Conservation (phyloP, 495 filamentous ascomycete genomes). For the Massariosphaeria phaeospora region DNA sequence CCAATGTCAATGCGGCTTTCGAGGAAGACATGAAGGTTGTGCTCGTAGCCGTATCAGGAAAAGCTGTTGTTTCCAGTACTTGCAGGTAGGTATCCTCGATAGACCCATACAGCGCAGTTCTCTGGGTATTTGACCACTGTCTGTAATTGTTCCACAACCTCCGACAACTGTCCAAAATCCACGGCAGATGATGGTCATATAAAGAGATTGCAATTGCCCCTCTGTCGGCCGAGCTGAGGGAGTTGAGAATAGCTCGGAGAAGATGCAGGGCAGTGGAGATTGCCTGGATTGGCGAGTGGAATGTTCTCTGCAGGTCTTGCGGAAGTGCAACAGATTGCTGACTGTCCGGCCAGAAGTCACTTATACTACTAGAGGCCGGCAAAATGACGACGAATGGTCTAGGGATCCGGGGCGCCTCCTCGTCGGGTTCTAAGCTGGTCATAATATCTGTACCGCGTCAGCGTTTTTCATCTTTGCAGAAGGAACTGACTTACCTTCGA, state of each 20-base stretch:
- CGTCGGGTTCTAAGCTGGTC: neutral
- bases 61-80: constrained; percentile 1
- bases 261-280: constrained; percentile 28
- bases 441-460: constrained; percentile 18
- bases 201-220: neutral
- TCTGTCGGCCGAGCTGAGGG: neutral
- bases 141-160: constrained; percentile 17
- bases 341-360: constrained; percentile 34
- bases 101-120: neutral
- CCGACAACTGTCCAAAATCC: constrained; percentile 18
- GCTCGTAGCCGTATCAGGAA: neutral
- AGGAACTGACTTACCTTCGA: constrained; percentile 37
- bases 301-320: constrained; percentile 31
- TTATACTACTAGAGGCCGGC: constrained; percentile 32
- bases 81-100: constrained; percentile 16
- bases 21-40: neutral
- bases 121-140: constrained; percentile 2
- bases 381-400: constrained; percentile 20
- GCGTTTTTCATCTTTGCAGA: neutral
- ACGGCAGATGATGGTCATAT: constrained; percentile 5
- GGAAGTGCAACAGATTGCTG: constrained; percentile 33
- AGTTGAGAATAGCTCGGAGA: constrained; percentile 6
- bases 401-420: neutral
- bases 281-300: constrained; percentile 28
- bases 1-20: constrained; percentile 10